Evolutionary conservation across 495 filamentous ascomycete species (phyloP), one percentile per base, ranked within the genome.

Genomic region (Penicillium daleae): DNA sequence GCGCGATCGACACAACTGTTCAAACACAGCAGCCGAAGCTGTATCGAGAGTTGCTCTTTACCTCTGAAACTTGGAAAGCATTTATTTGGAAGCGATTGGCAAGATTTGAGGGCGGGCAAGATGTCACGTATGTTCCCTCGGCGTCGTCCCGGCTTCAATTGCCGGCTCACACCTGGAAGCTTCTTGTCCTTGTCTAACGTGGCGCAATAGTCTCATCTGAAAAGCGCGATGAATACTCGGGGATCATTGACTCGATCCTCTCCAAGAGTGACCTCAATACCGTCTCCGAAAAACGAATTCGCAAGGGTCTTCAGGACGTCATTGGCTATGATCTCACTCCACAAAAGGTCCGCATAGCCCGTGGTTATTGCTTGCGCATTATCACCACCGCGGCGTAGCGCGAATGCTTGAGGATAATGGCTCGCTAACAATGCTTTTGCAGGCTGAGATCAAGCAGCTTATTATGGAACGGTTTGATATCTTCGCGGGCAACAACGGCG

Each of bases 381-480:
- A 24, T 54, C n/a, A 21, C n/a, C 31, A 35, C 22, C 6, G 15
- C 2, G 12, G 21, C 3, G 19, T 22, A 46, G 21, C n/a, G 7
- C 21, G 46, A 29, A 27, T 12, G 21, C 12, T 27, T 22, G 17
- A 13, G 3, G 7, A 2, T 0, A 4, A 24, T 24, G 13, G 7
- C 12, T 54, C 2, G 21, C 57, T 59, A 3, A 59, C 46, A 58
- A 58, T 49, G 19, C 22, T 33, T 49, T 37, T 55, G 51, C 66
- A 99, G 94, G 81, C 86, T 76, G 85, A 83, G 13, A 89, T 99
- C 68, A 94, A 93, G 69, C 76, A 76, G 44, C 83, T 98, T 22
- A 99, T 98, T 57, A 89, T 92, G 78, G 85, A 87, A 61, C 91
- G 95, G 55, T 99, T 98, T 77, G 93, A 99, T 72, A 87, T 89